Evolutionary conservation across 2,329 filamentous ascomycete species (phyloP), one percentile per base, ranked within the genome.

Genomic region (Monilinia polystroma): DNA sequence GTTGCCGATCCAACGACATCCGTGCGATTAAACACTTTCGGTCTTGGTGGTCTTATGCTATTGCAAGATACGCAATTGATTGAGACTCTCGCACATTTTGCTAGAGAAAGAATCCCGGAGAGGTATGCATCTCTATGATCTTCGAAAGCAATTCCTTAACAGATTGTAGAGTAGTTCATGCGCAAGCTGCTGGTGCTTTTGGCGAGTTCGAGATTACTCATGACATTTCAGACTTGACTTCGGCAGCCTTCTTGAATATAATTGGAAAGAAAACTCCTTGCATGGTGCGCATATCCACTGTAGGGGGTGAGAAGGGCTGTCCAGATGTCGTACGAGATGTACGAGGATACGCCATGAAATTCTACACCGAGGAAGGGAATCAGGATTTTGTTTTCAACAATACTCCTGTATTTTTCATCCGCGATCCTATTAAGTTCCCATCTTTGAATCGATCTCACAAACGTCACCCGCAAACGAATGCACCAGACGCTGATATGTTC

Each of bases 381-480:
- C 77, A 79, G 53, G 81, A 83, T 43, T 45, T 64, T 12, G 63
- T 66, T 12, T 57, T 68, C 12, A 66, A 64, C 7, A 63, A 64
- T 26, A 67, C 59, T 0, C 89, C 89, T 0, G 84, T 90, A 8
- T 92, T 91, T 80, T 91, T 91, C 78, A 75, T 91, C 16, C 81
- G 88, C 58, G 89, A 91, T 68, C 86, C 88, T 0, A 82, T 86
- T 70, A 90, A 91, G 76, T 91, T 90, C 75, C 88, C 89, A 35
- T 80, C 79, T 26, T 72, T 83, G 41, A 83, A 80, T 43, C 77
- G 80, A 32, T 77, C 77, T 0, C 80, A 82, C 58, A 82, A 82
- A 72, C 76, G 79, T 1, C 78, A 82, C 47, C 54, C 77, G 76
- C 66, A 75, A 77, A 79, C 74, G 1, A 75, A 78, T 58, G 68